Conservation (phyloP, 257 asterid genomes). For the Plantago major region DNA sequence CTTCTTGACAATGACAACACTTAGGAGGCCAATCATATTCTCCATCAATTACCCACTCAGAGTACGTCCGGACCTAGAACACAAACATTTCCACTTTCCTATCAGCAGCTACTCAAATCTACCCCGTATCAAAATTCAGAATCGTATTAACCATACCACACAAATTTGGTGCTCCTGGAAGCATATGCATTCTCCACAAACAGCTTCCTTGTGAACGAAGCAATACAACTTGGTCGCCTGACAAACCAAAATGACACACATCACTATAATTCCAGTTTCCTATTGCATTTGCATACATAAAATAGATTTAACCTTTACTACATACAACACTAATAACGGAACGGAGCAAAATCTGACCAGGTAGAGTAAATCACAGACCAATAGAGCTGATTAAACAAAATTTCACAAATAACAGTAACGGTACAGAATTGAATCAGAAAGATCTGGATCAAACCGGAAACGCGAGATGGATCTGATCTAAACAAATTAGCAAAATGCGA, state of each 20-base stretch:
- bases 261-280: conserved; percentile 8
- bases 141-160: conserved; percentile 56
- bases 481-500: conserved; percentile 10
- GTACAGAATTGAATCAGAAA: conserved; percentile 2
- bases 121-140: background rate
- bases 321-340: conserved; percentile 1
- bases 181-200: conserved; percentile 96
- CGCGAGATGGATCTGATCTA: conserved; percentile 37
- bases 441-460: conserved; percentile 12
- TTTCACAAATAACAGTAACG: background rate
- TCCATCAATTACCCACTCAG: conserved; percentile 98
- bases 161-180: conserved; percentile 89
- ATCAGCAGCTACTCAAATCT: background rate
- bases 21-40: conserved; percentile 98
- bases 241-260: conserved; percentile 23
- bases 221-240: conserved; percentile 96
- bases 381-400: background rate
- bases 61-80: conserved; percentile 68
- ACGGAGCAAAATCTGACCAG: background rate
- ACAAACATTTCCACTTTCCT: conserved; percentile 6
- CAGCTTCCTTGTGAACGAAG: conserved; percentile 97
- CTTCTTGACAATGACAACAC: conserved; percentile 77
- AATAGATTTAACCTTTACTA: background rate
- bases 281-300: background rate
- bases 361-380: background rate